A percentile compares a stretch with the other conserved stretches of the same genome.
These are phyloP conservation scores for Chytriomyces hyalinus DNA, from an alignment of 192 early-diverging fungal species.

Conservation along the genomic window DNA sequence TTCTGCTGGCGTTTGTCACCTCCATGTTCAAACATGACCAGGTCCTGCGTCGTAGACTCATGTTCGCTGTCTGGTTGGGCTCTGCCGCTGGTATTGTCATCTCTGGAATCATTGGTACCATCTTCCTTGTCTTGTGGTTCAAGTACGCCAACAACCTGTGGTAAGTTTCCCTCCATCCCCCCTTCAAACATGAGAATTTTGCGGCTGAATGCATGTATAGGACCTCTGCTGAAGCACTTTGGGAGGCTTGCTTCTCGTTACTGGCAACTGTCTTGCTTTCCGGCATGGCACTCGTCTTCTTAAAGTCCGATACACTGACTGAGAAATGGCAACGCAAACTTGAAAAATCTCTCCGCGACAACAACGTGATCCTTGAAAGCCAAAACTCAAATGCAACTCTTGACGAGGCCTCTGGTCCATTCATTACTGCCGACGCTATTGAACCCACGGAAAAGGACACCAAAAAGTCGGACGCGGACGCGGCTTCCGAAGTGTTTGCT, in stretches of 20 bases:
- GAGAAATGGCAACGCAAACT: conserved; percentile 80
- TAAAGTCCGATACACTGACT: conserved; percentile 73
- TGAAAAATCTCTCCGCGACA: conserved; percentile 48
- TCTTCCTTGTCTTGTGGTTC: conserved; percentile 83
- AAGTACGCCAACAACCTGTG: conserved; percentile 52
- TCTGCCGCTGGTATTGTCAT: conserved; percentile 69
- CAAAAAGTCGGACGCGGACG: not conserved
- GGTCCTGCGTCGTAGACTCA: conserved; percentile 6
- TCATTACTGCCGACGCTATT: not conserved
- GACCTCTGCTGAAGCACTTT: conserved; percentile 62
- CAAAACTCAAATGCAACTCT: not conserved
- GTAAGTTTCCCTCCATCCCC: conserved; percentile 3
- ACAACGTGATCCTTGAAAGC: not conserved
- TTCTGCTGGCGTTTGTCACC: conserved; percentile 75
- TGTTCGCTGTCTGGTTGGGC: conserved; percentile 76
- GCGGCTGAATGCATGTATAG: not conserved
- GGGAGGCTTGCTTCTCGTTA: conserved; percentile 84
- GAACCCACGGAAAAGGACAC: not conserved
- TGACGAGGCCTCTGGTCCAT: not conserved
- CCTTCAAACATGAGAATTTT: not conserved
- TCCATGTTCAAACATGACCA: conserved; percentile 5
- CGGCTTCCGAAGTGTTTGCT: not conserved
- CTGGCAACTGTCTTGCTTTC: conserved; percentile 81
- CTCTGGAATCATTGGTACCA: conserved; percentile 71
- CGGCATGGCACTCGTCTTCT: conserved; percentile 81